Evolutionary conservation across 306 rosid species (phyloP), one percentile per base, ranked within the genome.

Genomic region (Begonia fuchsioides): DNA sequence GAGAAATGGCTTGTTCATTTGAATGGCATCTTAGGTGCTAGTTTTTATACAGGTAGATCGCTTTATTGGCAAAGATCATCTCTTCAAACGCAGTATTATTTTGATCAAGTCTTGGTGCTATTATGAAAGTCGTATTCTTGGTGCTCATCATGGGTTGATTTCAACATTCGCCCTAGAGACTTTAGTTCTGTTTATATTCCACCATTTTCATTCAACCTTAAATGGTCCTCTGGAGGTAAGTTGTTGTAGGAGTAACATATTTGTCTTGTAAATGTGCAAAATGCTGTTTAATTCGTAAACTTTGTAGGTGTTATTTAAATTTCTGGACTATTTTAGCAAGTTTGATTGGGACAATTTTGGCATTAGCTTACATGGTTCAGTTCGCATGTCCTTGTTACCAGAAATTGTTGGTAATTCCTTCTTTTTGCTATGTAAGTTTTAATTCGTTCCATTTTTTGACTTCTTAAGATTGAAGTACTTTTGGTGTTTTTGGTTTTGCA

Each of bases 81-180:
- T 82, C 52, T 87, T 87, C 58, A 87, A 87, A 20, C 92, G 92
- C 67, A 87, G 94, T 60, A 73, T 87, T 58, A 79, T 87, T 56
- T 65, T 82, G 58, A 75, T 70, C 50, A 87, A 82, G 63, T 90
- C 92, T 49, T 87, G 96, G 96, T 87, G 96, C 78, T 87, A 79
- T 49, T 86, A 86, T 61, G 90, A 82, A 74, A 86, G 96, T 51
- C 90, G 96, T 38, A 62, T 86, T 60, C 90, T 87, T 15, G 96
- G 96, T 53, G 86, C 94, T 14, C 96, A 77, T 67, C 94, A 87
- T 61, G 94, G 94, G 47, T 72, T 87, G 71, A 79, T 87, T 45
- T 87, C 96, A 55, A 87, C 96, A 38, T 87, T 77, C 69, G 96
- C 96, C 58, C 66, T 87, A 76, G 96, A 87, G 71, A 83, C 92